A percentile compares a stretch with the other conserved stretches of the same genome.
Evolutionary conservation across 2,329 filamentous ascomycete species (phyloP).

Genomic region (Apiospora phragmitis): DNA sequence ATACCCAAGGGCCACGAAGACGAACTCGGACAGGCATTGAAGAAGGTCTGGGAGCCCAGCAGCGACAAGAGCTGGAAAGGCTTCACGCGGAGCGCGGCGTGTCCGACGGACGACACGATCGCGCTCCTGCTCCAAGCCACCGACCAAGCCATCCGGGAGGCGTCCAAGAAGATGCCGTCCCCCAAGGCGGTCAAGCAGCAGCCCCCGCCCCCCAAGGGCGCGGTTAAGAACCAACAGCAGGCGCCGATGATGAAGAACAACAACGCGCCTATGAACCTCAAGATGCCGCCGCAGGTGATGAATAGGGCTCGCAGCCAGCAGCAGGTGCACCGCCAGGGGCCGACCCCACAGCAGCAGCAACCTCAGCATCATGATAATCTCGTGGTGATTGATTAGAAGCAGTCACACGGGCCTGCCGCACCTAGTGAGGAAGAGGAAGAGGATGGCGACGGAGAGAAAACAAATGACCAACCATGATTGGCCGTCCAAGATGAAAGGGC

Average conservation of each 20-base stretch:
- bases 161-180: slow-evolving; percentile 17
- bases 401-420: neutral
- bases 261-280: neutral
- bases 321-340: slow-evolving; percentile 13
- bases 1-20: slow-evolving; percentile 15
- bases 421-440: neutral
- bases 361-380: neutral
- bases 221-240: slow-evolving; percentile 3
- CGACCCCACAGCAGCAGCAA: slow-evolving; percentile 21
- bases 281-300: slow-evolving; percentile 13
- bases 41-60: slow-evolving; percentile 28
- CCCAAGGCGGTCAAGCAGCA: slow-evolving; percentile 26
- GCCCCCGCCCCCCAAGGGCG: slow-evolving; percentile 19
- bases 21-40: slow-evolving; percentile 28
- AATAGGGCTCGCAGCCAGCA: slow-evolving; percentile 9
- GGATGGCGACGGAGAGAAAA: neutral
- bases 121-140: slow-evolving; percentile 47
- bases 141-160: slow-evolving; percentile 42
- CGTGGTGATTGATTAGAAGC: slow-evolving; percentile 4
- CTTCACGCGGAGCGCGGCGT: slow-evolving; percentile 42
- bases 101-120: slow-evolving; percentile 40
- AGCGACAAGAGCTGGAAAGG: slow-evolving; percentile 29
- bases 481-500: neutral
- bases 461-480: neutral
- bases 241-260: neutral